Conservation (phyloP, 1,139 yeast genomes). For the Yamadazyma oceani region DNA sequence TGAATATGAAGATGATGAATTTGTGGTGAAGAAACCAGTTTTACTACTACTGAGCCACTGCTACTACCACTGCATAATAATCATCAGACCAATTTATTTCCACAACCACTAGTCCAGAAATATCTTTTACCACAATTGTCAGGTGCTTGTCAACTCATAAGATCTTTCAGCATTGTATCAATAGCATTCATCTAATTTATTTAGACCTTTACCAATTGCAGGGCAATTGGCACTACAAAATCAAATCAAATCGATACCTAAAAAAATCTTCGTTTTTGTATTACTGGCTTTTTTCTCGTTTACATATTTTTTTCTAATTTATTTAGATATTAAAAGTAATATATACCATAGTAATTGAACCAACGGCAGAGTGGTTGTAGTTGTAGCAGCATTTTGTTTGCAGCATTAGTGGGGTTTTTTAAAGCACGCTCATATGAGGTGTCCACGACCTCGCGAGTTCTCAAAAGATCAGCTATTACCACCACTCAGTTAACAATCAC, state of each 20-base stretch:
- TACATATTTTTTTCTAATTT: background rate
- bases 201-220: no score
- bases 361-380: background rate
- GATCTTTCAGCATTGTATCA: constrained; percentile 7
- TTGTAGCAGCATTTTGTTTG: no score
- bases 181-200: background rate
- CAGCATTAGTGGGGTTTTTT: no score
- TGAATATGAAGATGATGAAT: constrained; percentile 14
- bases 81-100: constrained; percentile 2
- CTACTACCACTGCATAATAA: constrained; percentile 5
- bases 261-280: constrained; percentile 6
- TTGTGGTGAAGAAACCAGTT: constrained; percentile 15
- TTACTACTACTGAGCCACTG: constrained; percentile 9
- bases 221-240: background rate
- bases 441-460: no score
- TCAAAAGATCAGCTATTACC: no score
- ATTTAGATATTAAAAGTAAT: background rate
- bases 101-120: constrained; percentile 11
- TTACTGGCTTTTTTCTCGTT: constrained; percentile 12
- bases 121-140: constrained; percentile 12
- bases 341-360: background rate
- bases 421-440: no score
- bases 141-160: no score
- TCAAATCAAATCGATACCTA: background rate
- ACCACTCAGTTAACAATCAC: no score